Evolutionary conservation across 2,329 filamentous ascomycete species (phyloP), one percentile per base, ranked within the genome.

Genomic region (Akanthomyces uredinophilus): DNA sequence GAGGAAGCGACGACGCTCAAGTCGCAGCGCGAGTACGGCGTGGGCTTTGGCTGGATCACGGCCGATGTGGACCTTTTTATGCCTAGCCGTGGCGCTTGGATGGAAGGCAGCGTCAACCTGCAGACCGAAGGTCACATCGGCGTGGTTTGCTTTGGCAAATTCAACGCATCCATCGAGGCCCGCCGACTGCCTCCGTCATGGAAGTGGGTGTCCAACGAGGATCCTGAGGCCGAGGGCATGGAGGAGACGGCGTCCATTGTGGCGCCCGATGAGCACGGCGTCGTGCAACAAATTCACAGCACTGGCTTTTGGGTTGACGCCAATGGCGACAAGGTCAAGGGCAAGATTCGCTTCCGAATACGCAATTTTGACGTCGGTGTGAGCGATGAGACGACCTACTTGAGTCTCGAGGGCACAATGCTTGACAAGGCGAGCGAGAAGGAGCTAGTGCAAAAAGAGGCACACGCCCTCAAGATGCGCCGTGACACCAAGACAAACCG

Each of bases 381-480:
- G 52, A 91, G 89, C 66, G 86, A 87, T 58, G 86, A 88, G 67
- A 88, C 88, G 64, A 91, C 90, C 13, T 95, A 94, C 71, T 76
- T 96, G 64, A 92, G 89, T 67, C 87, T 97, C 65, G 89, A 95
- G 72, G 94, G 93, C 29, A 96, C 91, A n/a, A 88, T 96, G 83
- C 77, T 96, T 55, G 80, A 82, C 52, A 83, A 83, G 49, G 83
- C 85, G 22, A 87, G 87, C 27, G 92, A 96, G 75, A 78, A 76
- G 66, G 76, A 77, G 29, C 76, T 90, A 0, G 70, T 77, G 20
- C 67, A 70, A 44, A 71, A 73, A 35, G 77, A 84, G 52, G 78
- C 80, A 10, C 78, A 83, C 64, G 72, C 74, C 24, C 72, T 73
- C 3, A 68, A 68, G 64, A 64, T 71, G 66, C 70, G 74, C 54